Evolutionary conservation across 495 filamentous ascomycete species (phyloP).

Genomic region (Pseudoneurospora amorphoporcata): DNA sequence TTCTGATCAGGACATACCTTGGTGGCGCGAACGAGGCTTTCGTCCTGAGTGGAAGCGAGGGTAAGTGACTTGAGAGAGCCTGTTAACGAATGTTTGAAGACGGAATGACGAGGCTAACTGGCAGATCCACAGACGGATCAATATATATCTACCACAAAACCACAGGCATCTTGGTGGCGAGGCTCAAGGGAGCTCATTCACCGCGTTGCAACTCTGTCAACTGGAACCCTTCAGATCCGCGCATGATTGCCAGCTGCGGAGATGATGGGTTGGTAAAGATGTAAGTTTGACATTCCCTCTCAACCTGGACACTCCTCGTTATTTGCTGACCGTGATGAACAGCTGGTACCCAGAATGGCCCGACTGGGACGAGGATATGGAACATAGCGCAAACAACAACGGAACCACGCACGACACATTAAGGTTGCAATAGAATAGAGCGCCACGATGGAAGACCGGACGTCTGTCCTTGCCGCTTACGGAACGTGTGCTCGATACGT

Average conservation of each 20-base stretch:
- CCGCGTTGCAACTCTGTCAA: slow-evolving; percentile 80
- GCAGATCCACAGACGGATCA: slow-evolving; percentile 47
- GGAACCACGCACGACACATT: neutral
- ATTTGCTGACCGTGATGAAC: neutral
- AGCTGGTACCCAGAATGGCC: neutral
- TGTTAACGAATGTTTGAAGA: neutral
- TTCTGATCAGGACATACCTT: slow-evolving; percentile 70
- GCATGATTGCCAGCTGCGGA: slow-evolving; percentile 84
- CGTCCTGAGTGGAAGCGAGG: slow-evolving; percentile 84
- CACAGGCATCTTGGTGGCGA: slow-evolving; percentile 64
- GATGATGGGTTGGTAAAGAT: slow-evolving; percentile 83
- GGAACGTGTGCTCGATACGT: neutral
- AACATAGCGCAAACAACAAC: neutral
- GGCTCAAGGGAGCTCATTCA: slow-evolving; percentile 55
- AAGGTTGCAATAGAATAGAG: neutral
- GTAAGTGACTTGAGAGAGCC: slow-evolving; percentile 35
- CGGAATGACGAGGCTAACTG: neutral
- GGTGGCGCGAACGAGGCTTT: slow-evolving; percentile 88
- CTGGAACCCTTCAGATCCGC: slow-evolving; percentile 77
- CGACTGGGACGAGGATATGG: neutral
- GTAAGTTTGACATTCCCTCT: slow-evolving; percentile 37
- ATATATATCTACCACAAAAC: slow-evolving; percentile 88
- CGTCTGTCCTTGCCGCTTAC: neutral
- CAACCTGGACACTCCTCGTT: neutral
- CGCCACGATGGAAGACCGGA: neutral